phyloP scores from a whole-genome alignment of 78 protist genomes.

The Cavenderia fasciculata region DNA sequence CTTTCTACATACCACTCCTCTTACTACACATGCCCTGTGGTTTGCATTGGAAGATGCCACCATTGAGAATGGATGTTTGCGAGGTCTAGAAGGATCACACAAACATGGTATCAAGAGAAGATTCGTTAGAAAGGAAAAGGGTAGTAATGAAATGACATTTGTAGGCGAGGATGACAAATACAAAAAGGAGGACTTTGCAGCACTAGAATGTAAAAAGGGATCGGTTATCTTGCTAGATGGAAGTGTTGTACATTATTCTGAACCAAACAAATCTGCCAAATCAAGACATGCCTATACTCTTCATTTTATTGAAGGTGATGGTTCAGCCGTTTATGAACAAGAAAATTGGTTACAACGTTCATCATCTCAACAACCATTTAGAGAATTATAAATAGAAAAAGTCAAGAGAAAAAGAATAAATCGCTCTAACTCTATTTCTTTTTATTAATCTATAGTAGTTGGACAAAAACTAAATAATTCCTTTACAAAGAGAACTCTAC shows the following conservation, averaged over 20 bases:
- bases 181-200: slow-evolving; percentile 29
- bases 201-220: slow-evolving; percentile 72
- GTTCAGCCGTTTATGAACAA: slow-evolving; percentile 24
- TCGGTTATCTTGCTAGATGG: slow-evolving; percentile 45
- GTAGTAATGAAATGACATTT: not conserved
- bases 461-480: no score
- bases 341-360: slow-evolving; percentile 57
- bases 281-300: slow-evolving; percentile 71
- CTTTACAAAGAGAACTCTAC: no score
- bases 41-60: slow-evolving; percentile 77
- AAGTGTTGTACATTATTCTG: slow-evolving; percentile 44
- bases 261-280: slow-evolving; percentile 36
- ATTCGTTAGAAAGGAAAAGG: slow-evolving; percentile 11
- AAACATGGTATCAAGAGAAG: slow-evolving; percentile 54
- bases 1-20: slow-evolving; percentile 79
- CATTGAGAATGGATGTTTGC: slow-evolving; percentile 65
- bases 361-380: slow-evolving; percentile 8
- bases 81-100: slow-evolving; percentile 82
- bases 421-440: no score
- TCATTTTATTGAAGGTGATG: slow-evolving; percentile 73
- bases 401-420: no score
- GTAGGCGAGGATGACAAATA: not conserved
- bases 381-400: slow-evolving; percentile 39
- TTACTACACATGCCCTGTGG: slow-evolving; percentile 65
- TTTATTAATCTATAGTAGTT: no score